Evolutionary conservation across 768 basidiomycete species (phyloP), one percentile per base, ranked within the genome.

Genomic region (Rhodotorula diobovata): DNA sequence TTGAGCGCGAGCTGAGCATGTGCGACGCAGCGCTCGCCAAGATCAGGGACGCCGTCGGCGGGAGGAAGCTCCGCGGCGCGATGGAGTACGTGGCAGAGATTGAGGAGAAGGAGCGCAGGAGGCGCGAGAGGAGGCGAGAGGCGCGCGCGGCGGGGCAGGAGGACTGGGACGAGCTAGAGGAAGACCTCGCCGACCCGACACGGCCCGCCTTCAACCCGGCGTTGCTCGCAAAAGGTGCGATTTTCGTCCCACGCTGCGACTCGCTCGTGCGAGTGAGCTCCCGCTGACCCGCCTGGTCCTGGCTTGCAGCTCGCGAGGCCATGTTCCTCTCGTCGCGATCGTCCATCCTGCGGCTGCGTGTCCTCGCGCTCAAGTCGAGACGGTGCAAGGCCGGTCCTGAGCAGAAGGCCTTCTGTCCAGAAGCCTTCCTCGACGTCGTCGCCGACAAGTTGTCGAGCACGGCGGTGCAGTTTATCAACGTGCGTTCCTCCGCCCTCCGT

Each of bases 371-470:
- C 73, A 91, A 88, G 79, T 93, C 92, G 5, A 90, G 89, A 77
- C 88, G 92, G 61, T 99, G 96, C 80, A 68, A 65, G 41, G 61
- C 66, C n/a, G 94, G 95, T 0, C 93, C 94, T 12, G 88, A 92
- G 68, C 92, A 86, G 74, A 90, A 93, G 64, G 86, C 88, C 20
- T 85, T 98, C 78, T 99, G 96, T 79, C 96, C 96, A 0, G 96
- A 99, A 80, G 90, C 91, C 0, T 98, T 98, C 86, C 85, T 99
- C 73, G 89, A 92, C 77, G 92, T 95, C 35, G 93, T 99, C 32
- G 93, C 96, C 6, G 91, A 97, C 80, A 98, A 99, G 81, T 84
- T 99, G 53, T 93, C 94, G 1, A 89, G 93, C 78, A 98, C 95
- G 0, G 91, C 93, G 6, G 87, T 94, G 5, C 92, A 97, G 89